Evolutionary conservation across 75 land plant species (phyloP).

Genomic region (Azolla pinnata): DNA sequence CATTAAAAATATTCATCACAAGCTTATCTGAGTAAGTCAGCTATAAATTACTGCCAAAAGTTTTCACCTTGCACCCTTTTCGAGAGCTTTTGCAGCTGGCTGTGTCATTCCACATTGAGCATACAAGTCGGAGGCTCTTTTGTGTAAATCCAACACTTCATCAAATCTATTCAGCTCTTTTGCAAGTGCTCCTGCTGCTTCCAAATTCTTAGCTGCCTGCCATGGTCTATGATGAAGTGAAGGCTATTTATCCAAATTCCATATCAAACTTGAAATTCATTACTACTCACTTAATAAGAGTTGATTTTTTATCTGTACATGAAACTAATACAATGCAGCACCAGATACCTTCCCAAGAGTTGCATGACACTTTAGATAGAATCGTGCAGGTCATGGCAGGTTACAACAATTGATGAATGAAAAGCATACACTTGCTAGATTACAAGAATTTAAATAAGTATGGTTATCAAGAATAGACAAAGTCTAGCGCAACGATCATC

Average conservation of each 20-base stretch:
- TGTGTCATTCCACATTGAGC: conserved; percentile 73
- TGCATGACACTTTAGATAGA: too few relatives aligned
- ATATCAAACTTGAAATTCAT: too few relatives aligned
- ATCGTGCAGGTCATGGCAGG: too few relatives aligned
- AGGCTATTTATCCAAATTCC: neutral
- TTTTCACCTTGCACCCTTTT: conserved; percentile 77
- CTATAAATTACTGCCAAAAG: conserved; percentile 1
- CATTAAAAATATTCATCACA: conserved; percentile 2
- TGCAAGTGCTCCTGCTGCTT: conserved; percentile 74
- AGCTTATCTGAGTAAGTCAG: too few relatives aligned
- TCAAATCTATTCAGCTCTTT: conserved; percentile 61
- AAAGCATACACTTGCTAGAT: too few relatives aligned
- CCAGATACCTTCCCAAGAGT: too few relatives aligned
- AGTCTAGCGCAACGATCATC: neutral
- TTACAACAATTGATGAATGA: too few relatives aligned
- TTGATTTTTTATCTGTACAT: too few relatives aligned
- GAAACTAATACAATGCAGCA: too few relatives aligned
- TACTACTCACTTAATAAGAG: too few relatives aligned
- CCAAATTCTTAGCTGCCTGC: conserved; percentile 98
- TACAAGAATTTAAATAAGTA: neutral
- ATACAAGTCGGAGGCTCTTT: conserved; percentile 69
- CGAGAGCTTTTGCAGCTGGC: conserved; percentile 91
- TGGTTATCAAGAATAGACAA: neutral
- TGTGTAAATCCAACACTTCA: conserved; percentile 66
- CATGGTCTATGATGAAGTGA: conserved; percentile 47